A percentile compares a stretch with the other conserved stretches of the same genome.
phyloP scores from a whole-genome alignment of 2,329 filamentous ascomycete genomes.

The Phaeosphaeriaceae sp. region DNA sequence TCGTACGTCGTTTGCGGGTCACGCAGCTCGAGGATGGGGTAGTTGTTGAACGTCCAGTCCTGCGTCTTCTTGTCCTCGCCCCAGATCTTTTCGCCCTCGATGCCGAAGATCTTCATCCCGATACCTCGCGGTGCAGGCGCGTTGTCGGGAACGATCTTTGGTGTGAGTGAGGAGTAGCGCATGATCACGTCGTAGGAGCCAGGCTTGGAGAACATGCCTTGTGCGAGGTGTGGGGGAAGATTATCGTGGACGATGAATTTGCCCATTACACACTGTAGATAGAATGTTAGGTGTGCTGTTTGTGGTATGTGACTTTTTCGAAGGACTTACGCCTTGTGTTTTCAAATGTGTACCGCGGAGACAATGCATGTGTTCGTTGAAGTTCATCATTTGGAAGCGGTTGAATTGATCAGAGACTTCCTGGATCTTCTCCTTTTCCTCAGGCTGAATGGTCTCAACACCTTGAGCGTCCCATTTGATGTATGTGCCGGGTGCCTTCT shows the following conservation, averaged over 20 bases:
- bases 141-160: constrained; percentile 34
- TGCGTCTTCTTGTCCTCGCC: constrained; percentile 45
- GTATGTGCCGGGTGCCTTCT: constrained; percentile 44
- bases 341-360: constrained; percentile 54
- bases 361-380: constrained; percentile 49
- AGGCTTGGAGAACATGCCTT: constrained; percentile 36
- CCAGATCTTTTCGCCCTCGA: constrained; percentile 48
- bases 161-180: constrained; percentile 37
- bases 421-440: constrained; percentile 55
- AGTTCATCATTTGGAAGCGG: constrained; percentile 54
- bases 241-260: constrained; percentile 54
- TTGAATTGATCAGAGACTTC: constrained; percentile 57
- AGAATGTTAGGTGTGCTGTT: neutral
- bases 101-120: constrained; percentile 59
- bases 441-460: constrained; percentile 51
- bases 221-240: constrained; percentile 54
- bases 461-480: constrained; percentile 52
- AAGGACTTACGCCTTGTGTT: constrained; percentile 52
- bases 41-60: constrained; percentile 61
- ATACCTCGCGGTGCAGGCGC: constrained; percentile 57
- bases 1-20: constrained; percentile 56
- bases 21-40: constrained; percentile 57
- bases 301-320: neutral
- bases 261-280: constrained; percentile 51
- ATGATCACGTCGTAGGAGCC: constrained; percentile 36